These are phyloP conservation scores for Ramaria rubella DNA, from an alignment of 768 basidiomycete genomes.

Conservation along the genomic window DNA sequence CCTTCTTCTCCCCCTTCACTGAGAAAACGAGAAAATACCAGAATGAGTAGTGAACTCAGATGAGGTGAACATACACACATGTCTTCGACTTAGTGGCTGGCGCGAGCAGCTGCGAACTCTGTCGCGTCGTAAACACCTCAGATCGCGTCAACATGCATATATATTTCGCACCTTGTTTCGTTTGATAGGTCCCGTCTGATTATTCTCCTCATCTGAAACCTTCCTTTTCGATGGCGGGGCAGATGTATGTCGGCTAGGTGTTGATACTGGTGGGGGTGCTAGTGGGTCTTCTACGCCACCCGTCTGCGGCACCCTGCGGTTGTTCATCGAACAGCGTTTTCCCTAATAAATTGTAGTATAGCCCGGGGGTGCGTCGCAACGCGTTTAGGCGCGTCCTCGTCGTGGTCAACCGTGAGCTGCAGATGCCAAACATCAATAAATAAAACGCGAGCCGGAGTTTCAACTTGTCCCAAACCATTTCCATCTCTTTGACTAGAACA, in stretches of 20 bases:
- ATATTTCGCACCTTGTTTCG: not conserved
- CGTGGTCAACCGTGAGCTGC: not conserved
- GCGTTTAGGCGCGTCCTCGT: not conserved
- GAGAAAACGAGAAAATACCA: conserved; percentile 7
- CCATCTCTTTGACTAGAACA: no score
- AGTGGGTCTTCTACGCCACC: not conserved
- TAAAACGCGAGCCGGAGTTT: not conserved
- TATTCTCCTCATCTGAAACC: conserved; percentile 1
- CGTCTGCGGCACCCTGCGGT: not conserved
- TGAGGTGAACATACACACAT: not conserved
- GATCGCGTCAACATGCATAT: not conserved
- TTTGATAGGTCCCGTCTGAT: not conserved
- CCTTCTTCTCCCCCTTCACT: conserved; percentile 9
- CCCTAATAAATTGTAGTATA: not conserved
- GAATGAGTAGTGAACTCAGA: conserved; percentile 2
- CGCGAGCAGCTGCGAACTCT: not conserved
- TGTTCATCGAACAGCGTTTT: not conserved
- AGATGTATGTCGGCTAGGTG: not conserved
- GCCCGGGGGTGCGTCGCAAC: not conserved
- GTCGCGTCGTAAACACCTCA: not conserved
- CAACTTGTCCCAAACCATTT: not conserved
- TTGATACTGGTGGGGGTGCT: conserved; percentile 1
- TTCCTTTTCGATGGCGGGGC: not conserved
- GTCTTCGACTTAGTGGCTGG: conserved; percentile 6
- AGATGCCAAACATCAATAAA: conserved; percentile 1